phyloP scores from a whole-genome alignment of 2,329 filamentous ascomycete species.

The Daldinia eschscholtzii region DNA sequence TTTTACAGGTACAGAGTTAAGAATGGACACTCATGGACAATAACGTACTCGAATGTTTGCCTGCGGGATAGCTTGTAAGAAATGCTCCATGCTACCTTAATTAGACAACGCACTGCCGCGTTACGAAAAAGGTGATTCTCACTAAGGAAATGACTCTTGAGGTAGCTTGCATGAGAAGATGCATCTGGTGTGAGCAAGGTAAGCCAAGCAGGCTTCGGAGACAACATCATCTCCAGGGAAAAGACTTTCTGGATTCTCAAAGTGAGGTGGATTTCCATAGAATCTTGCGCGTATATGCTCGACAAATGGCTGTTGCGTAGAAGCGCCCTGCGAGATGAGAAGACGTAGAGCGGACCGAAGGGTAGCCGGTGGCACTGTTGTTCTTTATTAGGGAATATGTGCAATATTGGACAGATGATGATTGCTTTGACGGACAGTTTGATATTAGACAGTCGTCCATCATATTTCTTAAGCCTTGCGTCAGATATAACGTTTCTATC shows the following conservation, averaged over 20 bases:
- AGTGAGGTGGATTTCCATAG: slow-evolving; percentile 42
- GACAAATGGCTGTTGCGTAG: slow-evolving; percentile 53
- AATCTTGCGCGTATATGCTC: slow-evolving; percentile 52
- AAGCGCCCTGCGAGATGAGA: slow-evolving; percentile 51
- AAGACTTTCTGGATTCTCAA: slow-evolving; percentile 42
- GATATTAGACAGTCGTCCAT: slow-evolving; percentile 59
- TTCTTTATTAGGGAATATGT: slow-evolving; percentile 14
- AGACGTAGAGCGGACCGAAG: slow-evolving; percentile 54
- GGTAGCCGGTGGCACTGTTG: slow-evolving; percentile 50
- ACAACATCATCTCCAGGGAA: slow-evolving; percentile 47
- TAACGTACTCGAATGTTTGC: slow-evolving; percentile 30
- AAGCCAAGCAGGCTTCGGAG: slow-evolving; percentile 46
- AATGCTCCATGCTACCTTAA: slow-evolving; percentile 46
- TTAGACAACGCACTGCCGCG: slow-evolving; percentile 3
- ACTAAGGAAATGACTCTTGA: slow-evolving; percentile 50
- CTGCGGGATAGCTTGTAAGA: slow-evolving; percentile 40
- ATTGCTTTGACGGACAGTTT: slow-evolving; percentile 48
- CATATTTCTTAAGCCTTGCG: slow-evolving; percentile 52
- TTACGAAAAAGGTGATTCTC: slow-evolving; percentile 14
- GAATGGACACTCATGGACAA: not conserved
- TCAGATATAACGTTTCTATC: not conserved
- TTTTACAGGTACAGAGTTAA: not conserved
- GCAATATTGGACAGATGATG: not conserved
- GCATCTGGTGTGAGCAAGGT: slow-evolving; percentile 53
- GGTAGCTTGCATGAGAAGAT: slow-evolving; percentile 55